Evolutionary conservation across 495 filamentous ascomycete species (phyloP), one percentile per base, ranked within the genome.

Genomic region (Penicillium manginii): DNA sequence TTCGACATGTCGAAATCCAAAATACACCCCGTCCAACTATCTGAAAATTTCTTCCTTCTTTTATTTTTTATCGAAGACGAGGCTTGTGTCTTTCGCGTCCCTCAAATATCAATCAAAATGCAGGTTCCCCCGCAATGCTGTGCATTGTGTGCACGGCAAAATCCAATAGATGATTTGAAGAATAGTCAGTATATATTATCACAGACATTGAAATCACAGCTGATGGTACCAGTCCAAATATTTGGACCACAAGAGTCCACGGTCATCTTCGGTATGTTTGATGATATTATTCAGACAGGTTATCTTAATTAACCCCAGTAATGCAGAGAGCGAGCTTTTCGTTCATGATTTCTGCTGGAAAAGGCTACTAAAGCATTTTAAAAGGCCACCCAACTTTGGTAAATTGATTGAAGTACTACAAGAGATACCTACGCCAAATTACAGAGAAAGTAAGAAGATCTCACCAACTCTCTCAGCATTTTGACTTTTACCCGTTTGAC

Each of bases 171-270:
- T 14, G 39, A 42, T 42, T 42, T 42, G 39, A 18, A 18, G 39
- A 42, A 42, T 42, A 42, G 39, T 42, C n/a, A 42, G 39, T 42
- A 42, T 18, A 42, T 42, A 42, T 42, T 42, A 42, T 42, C 39
- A 42, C 39, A 42, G 39, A 42, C 39, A 42, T 42, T 42, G 39
- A 42, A 42, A 42, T 14, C 4, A 18, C n/a, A 42, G 39, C 39
- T 42, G n/a, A 42, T 42, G 39, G 7, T 42, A 42, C 14, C 39
- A 42, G 39, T 42, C 39, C 39, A 42, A 42, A 42, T 14, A 42
- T 42, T 42, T 42, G 39, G 39, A 42, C 39, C 39, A 42, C 39
- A 17, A 42, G 39, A 42, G 39, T 42, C 39, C 39, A 42, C 39
- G n/a, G n/a, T 42, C n/a, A 42, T 42, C 39, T 14, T n/a, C 39